These are phyloP conservation scores for Boletales sp. DNA, from an alignment of 768 basidiomycete species.

Conservation along the genomic window DNA sequence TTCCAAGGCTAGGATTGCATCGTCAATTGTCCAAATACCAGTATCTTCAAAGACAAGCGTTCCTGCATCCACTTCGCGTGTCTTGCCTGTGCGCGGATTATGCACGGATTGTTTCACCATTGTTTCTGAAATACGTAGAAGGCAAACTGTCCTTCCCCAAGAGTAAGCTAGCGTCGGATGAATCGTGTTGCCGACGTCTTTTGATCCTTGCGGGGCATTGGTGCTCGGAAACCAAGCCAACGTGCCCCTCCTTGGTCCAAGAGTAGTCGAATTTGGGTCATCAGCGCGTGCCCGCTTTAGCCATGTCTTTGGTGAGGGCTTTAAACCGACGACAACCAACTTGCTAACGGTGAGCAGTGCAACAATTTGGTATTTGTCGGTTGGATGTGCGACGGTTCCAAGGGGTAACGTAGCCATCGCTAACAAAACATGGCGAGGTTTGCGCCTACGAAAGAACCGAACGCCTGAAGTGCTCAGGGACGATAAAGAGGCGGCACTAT, in stretches of 20 bases:
- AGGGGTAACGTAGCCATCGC: constrained; percentile 80
- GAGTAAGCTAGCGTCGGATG: constrained; percentile 76
- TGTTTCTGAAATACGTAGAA: constrained; percentile 66
- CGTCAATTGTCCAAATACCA: constrained; percentile 57
- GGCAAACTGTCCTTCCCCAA: constrained; percentile 69
- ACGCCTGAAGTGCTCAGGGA: constrained; percentile 18
- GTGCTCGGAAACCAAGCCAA: constrained; percentile 84
- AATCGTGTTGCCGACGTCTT: constrained; percentile 25
- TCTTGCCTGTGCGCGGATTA: constrained; percentile 59
- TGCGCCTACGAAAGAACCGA: constrained; percentile 41
- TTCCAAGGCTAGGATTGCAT: constrained; percentile 67
- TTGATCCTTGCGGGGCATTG: constrained; percentile 18
- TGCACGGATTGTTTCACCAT: constrained; percentile 46
- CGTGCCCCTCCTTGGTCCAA: constrained; percentile 54
- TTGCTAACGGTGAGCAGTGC: constrained; percentile 89
- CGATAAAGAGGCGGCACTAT: constrained; percentile 5
- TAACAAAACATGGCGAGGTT: constrained; percentile 63
- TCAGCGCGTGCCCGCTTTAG: constrained; percentile 63
- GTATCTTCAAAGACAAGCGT: constrained; percentile 59
- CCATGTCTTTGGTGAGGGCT: constrained; percentile 92
- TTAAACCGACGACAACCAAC: constrained; percentile 88
- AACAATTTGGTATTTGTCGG: constrained; percentile 75
- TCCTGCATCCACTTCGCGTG: constrained; percentile 57
- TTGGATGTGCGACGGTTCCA: constrained; percentile 66
- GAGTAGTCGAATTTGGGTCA: constrained; percentile 40